phyloP scores from a whole-genome alignment of 257 asterid species.

The Gentiana macrophylla region DNA sequence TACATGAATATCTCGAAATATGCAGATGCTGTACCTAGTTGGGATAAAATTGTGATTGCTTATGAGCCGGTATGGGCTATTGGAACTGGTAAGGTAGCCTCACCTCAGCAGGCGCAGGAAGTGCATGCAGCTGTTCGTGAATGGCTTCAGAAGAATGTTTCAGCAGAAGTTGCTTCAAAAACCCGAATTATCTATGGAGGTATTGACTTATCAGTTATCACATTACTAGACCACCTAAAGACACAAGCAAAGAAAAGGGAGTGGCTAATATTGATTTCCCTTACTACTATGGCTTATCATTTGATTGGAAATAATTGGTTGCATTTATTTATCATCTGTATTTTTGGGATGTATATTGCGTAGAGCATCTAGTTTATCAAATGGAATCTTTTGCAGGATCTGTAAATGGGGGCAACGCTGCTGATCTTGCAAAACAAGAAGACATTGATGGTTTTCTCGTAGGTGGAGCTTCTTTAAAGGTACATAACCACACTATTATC shows the following conservation, averaged over 20 bases:
- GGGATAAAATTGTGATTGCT: conserved; percentile 89
- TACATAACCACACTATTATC: conserved; percentile 13
- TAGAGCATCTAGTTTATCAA: too few relatives aligned
- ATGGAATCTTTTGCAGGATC: conserved; percentile 44
- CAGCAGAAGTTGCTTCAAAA: conserved; percentile 83
- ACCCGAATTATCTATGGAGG: conserved; percentile 96
- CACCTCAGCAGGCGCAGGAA: conserved; percentile 99
- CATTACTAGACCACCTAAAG: too few relatives aligned
- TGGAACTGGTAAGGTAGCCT: conserved; percentile 98
- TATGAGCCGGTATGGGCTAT: conserved; percentile 99
- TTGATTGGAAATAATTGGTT: too few relatives aligned
- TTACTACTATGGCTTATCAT: too few relatives aligned
- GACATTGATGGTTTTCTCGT: conserved; percentile 82
- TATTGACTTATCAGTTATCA: conserved; percentile 6
- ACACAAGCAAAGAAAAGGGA: too few relatives aligned
- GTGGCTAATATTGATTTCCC: too few relatives aligned
- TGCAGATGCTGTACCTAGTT: conserved; percentile 83
- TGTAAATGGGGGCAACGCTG: conserved; percentile 79
- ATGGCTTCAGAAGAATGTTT: conserved; percentile 87
- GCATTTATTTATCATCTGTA: too few relatives aligned
- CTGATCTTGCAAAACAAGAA: conserved; percentile 86
- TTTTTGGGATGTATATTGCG: too few relatives aligned
- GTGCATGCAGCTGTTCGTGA: conserved; percentile 91
- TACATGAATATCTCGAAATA: background rate
- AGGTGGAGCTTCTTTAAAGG: conserved; percentile 99